phyloP scores from a whole-genome alignment of 495 filamentous ascomycete species.

The Amphirosellinia nigrospora region DNA sequence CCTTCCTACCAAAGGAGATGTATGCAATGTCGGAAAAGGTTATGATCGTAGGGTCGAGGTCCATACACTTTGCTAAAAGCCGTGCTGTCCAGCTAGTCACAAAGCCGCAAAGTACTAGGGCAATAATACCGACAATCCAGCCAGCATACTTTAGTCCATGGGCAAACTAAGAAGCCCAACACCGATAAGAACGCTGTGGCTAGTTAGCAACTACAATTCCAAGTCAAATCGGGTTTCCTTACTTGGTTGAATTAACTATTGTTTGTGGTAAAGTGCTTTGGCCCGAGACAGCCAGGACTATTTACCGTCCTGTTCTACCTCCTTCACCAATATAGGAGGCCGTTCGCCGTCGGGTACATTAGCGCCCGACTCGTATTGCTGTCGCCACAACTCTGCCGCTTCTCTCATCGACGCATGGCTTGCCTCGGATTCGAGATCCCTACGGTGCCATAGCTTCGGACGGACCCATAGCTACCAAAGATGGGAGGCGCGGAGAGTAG shows the following conservation, averaged over 20 bases:
- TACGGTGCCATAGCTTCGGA: constrained; percentile 73
- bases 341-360: constrained; percentile 65
- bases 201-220: constrained; percentile 27
- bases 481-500: constrained; percentile 66
- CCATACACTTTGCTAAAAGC: constrained; percentile 86
- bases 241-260: constrained; percentile 94
- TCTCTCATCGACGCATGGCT: constrained; percentile 72
- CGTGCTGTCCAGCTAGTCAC: constrained; percentile 87
- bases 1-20: constrained; percentile 85
- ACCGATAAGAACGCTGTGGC: constrained; percentile 75
- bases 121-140: constrained; percentile 82
- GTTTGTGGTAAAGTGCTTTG: constrained; percentile 95
- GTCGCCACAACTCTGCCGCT: constrained; percentile 72
- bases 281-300: constrained; percentile 81
- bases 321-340: constrained; percentile 82
- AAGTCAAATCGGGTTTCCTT: constrained; percentile 12
- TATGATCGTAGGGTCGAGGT: constrained; percentile 73
- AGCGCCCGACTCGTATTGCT: constrained; percentile 64
- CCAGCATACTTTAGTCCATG: constrained; percentile 85
- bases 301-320: constrained; percentile 88
- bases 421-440: constrained; percentile 59
- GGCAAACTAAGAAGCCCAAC: constrained; percentile 89
- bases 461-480: constrained; percentile 72
- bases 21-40: constrained; percentile 95
- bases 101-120: constrained; percentile 74